phyloP scores from a whole-genome alignment of 2,329 filamentous ascomycete species.

The Metarhizium guizhouense region DNA sequence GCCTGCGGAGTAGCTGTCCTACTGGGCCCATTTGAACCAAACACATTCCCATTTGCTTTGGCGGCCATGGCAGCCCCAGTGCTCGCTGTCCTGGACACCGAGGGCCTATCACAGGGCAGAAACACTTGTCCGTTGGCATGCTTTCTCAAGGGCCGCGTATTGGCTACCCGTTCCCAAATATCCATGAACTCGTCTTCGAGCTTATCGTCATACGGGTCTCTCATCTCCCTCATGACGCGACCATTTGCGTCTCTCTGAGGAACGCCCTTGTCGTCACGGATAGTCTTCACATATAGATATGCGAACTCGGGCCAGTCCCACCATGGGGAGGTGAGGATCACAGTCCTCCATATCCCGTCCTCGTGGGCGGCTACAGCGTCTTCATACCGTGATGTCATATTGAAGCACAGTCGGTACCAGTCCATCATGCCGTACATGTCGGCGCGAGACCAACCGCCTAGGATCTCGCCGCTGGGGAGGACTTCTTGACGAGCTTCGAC shows the following conservation, averaged over 20 bases:
- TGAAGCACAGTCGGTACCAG: conserved; percentile 19
- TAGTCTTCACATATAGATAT: conserved; percentile 10
- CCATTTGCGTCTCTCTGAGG: conserved; percentile 3
- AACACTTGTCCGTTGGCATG: conserved; percentile 10
- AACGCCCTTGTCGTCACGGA: conserved; percentile 6
- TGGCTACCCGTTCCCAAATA: conserved; percentile 15
- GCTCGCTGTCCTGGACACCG: neutral
- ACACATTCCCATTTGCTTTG: neutral
- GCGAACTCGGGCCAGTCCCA: conserved; percentile 18
- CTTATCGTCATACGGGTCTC: conserved; percentile 7
- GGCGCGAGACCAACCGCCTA: conserved; percentile 15
- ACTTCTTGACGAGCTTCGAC: conserved; percentile 13
- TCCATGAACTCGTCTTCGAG: conserved; percentile 16
- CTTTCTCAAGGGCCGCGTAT: conserved; percentile 13
- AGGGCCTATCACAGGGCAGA: conserved; percentile 8
- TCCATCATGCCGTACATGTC: conserved; percentile 18
- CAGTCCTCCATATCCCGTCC: conserved; percentile 15
- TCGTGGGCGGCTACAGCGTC: conserved; percentile 12
- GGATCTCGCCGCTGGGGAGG: conserved; percentile 11
- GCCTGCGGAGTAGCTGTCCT: neutral
- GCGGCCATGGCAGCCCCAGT: neutral
- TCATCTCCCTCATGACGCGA: conserved; percentile 4
- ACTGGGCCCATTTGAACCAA: neutral
- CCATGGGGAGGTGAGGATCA: conserved; percentile 17
- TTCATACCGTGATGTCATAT: conserved; percentile 9